These are phyloP conservation scores for Incumbomyces lentus DNA, from an alignment of 2,329 filamentous ascomycete genomes.

Conservation along the genomic window DNA sequence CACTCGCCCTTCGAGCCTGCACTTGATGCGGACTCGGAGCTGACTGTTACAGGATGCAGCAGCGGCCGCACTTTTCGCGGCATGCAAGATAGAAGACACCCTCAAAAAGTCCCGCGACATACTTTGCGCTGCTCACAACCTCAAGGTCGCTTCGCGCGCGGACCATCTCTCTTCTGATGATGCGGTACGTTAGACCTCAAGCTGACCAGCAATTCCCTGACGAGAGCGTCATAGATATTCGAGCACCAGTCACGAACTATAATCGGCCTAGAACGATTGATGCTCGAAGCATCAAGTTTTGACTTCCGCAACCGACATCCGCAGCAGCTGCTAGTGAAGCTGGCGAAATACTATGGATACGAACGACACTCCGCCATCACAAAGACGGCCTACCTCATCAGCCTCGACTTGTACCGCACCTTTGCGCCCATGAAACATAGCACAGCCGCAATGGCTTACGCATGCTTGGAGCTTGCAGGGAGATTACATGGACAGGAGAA, in stretches of 20 bases:
- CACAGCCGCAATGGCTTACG: slow-evolving; percentile 73
- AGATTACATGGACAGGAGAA: slow-evolving; percentile 47
- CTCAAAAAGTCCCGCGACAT: slow-evolving; percentile 94
- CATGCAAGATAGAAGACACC: slow-evolving; percentile 96
- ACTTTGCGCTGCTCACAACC: slow-evolving; percentile 77
- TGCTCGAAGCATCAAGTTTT: slow-evolving; percentile 86
- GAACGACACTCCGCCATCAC: slow-evolving; percentile 47
- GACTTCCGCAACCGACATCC: slow-evolving; percentile 87
- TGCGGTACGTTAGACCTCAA: slow-evolving; percentile 44
- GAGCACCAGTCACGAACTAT: slow-evolving; percentile 69
- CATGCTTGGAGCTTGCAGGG: slow-evolving; percentile 68
- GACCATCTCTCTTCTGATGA: slow-evolving; percentile 69
- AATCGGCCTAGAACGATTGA: slow-evolving; percentile 80
- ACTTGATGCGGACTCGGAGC: not conserved
- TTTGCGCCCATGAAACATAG: slow-evolving; percentile 86
- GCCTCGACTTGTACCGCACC: slow-evolving; percentile 83
- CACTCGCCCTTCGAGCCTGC: not conserved
- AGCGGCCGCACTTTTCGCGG: slow-evolving; percentile 76
- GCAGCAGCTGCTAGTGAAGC: slow-evolving; percentile 73
- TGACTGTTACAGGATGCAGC: slow-evolving; percentile 58
- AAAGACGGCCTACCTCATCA: slow-evolving; percentile 66
- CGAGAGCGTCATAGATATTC: slow-evolving; percentile 51
- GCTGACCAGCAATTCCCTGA: not conserved
- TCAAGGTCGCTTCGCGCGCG: slow-evolving; percentile 55
- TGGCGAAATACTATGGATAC: slow-evolving; percentile 51